Conservation (phyloP, 345 rosid genomes). For the Excoecaria cochinchinensis region DNA sequence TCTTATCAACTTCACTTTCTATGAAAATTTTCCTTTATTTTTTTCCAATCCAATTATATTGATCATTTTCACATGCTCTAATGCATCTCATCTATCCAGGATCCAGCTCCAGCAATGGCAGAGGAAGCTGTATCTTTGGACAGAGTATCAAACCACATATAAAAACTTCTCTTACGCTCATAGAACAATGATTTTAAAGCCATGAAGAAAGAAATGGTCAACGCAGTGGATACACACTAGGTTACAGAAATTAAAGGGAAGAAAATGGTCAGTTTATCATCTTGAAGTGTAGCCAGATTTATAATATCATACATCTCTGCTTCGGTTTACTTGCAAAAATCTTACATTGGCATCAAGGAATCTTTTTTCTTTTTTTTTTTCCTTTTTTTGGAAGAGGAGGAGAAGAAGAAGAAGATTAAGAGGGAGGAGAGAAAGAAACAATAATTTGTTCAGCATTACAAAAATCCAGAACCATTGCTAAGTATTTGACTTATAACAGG, state of each 20-base stretch:
- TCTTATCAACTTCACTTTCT: neutral
- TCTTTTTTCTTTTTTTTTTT: neutral
- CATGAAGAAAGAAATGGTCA: neutral
- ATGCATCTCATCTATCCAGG: neutral
- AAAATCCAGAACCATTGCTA: neutral
- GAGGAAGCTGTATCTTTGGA: neutral
- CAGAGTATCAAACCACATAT: neutral
- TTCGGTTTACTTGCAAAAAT: neutral
- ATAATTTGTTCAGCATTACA: neutral
- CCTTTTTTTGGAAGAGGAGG: too few relatives aligned
- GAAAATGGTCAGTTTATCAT: neutral
- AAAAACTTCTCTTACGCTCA: neutral
- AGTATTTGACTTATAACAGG: constrained; percentile 71
- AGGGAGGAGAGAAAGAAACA: too few relatives aligned
- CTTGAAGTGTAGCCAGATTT: neutral
- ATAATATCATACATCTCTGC: neutral
- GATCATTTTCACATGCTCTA: neutral
- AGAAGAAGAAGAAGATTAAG: too few relatives aligned
- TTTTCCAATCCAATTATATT: neutral
- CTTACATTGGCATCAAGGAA: neutral
- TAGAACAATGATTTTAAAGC: neutral
- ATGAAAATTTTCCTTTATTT: too few relatives aligned
- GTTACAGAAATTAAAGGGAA: neutral
- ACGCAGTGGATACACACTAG: too few relatives aligned
- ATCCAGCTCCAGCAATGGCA: neutral